Percentiles rank a stretch among this genome's conserved stretches.
Evolutionary conservation across 352 stramenopile genomes (phyloP).

Genomic region (Albugo laibachii): DNA sequence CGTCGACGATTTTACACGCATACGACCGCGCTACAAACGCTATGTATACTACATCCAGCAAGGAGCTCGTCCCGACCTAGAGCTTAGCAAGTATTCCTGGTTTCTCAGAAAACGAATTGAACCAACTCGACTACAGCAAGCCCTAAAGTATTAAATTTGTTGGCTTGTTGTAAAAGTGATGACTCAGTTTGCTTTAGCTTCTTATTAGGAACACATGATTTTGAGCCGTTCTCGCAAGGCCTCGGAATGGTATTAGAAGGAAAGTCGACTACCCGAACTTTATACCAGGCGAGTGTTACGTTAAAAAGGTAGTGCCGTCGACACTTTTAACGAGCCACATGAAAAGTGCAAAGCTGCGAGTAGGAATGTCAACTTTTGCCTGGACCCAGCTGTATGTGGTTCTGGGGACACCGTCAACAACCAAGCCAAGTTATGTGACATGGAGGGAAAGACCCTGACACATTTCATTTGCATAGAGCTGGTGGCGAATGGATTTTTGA

Average conservation of each 20-base stretch:
- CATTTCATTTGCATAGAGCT: slow-evolving; percentile 73
- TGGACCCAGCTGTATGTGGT: slow-evolving; percentile 33
- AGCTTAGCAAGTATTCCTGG: slow-evolving; percentile 61
- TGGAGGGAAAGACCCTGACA: slow-evolving; percentile 13
- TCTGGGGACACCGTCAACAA: slow-evolving; percentile 28
- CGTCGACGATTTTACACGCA: slow-evolving; percentile 19
- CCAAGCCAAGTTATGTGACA: slow-evolving; percentile 2
- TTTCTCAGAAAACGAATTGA: slow-evolving; percentile 54
- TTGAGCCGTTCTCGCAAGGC: slow-evolving; percentile 60
- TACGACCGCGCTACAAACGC: slow-evolving; percentile 71
- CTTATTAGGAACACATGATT: slow-evolving; percentile 56
- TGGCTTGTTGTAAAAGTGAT: neutral
- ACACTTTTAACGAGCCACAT: slow-evolving; percentile 1
- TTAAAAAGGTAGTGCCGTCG: slow-evolving; percentile 18
- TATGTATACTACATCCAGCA: slow-evolving; percentile 83
- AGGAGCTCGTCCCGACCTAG: slow-evolving; percentile 39
- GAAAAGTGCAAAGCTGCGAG: neutral
- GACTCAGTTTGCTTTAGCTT: slow-evolving; percentile 10
- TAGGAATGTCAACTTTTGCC: slow-evolving; percentile 51
- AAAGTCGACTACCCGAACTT: slow-evolving; percentile 39
- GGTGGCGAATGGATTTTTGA: slow-evolving; percentile 63
- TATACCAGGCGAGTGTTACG: slow-evolving; percentile 37
- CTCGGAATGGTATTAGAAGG: slow-evolving; percentile 33
- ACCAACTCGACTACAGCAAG: slow-evolving; percentile 34
- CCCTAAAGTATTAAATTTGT: slow-evolving; percentile 18